Percentiles rank a stretch among this genome's conserved stretches.
phyloP scores from a whole-genome alignment of 768 basidiomycete genomes.

The Piloderma croceum region DNA sequence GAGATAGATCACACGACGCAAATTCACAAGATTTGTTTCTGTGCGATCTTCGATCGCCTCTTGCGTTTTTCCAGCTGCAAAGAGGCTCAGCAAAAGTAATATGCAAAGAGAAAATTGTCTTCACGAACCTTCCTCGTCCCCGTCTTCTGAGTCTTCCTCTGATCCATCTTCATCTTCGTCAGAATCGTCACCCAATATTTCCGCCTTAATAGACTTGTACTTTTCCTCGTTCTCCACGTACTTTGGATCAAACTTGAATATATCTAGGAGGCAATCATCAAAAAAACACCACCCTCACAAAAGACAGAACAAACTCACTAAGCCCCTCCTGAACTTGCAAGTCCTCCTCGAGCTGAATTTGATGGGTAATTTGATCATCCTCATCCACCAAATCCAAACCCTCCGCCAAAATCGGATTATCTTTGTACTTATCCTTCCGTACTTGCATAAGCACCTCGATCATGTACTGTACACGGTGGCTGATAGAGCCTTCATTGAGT shows the following conservation, averaged over 20 bases:
- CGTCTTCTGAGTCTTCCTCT: slow-evolving; percentile 62
- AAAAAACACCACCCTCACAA: too few species aligned
- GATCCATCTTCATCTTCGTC: slow-evolving; percentile 60
- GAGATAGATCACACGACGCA: slow-evolving; percentile 89
- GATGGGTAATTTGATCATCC: slow-evolving; percentile 96
- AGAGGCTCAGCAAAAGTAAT: slow-evolving; percentile 3
- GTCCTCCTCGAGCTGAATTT: slow-evolving; percentile 88
- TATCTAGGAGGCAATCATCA: too few species aligned
- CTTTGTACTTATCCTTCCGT: slow-evolving; percentile 98
- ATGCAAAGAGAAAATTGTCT: slow-evolving; percentile 1
- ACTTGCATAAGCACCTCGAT: slow-evolving; percentile 99
- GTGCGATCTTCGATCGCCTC: slow-evolving; percentile 93
- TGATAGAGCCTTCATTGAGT: slow-evolving; percentile 90
- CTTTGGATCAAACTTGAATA: slow-evolving; percentile 92
- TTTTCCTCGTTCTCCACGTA: slow-evolving; percentile 90
- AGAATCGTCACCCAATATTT: slow-evolving; percentile 88
- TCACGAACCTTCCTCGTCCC: slow-evolving; percentile 46
- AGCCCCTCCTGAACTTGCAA: slow-evolving; percentile 90
- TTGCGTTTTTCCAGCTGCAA: slow-evolving; percentile 63
- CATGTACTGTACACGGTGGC: slow-evolving; percentile 98
- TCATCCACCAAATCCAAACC: slow-evolving; percentile 96
- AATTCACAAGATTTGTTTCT: slow-evolving; percentile 91
- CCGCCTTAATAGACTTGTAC: slow-evolving; percentile 84
- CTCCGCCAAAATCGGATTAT: slow-evolving; percentile 91
- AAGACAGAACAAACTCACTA: slow-evolving; percentile 77